Evolutionary conservation across 805 yeast species (phyloP).

Genomic region (Cyberlindnera sargentensis): DNA sequence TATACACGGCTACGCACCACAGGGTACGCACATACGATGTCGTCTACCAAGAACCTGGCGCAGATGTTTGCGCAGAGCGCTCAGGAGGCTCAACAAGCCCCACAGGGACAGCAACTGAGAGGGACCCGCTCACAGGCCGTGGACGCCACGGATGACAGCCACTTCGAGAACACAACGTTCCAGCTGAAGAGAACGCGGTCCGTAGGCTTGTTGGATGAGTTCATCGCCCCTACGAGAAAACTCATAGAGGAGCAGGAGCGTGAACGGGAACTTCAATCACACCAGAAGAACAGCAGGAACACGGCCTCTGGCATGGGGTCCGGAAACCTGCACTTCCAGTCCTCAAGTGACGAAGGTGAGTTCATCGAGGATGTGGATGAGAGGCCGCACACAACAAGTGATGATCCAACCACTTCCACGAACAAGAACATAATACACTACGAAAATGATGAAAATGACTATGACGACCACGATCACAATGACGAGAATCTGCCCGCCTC

Average conservation of each 20-base stretch:
- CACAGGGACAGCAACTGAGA: conserved; percentile 4
- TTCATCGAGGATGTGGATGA: background rate
- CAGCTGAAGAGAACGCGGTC: conserved; percentile 77
- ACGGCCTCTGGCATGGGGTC: too few relatives aligned
- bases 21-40: conserved; percentile 1
- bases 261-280: background rate
- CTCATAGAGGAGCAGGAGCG: conserved; percentile 26
- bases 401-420: background rate
- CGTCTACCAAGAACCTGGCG: conserved; percentile 17
- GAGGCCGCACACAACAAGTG: conserved; percentile 1
- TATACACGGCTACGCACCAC: background rate
- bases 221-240: conserved; percentile 41
- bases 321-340: background rate
- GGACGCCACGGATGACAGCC: conserved; percentile 64
- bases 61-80: conserved; percentile 15
- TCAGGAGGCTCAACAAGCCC: background rate
- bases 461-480: conserved; percentile 14
- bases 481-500: conserved; percentile 39
- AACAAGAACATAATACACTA: conserved; percentile 13
- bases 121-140: conserved; percentile 33
- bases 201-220: conserved; percentile 72
- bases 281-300: background rate
- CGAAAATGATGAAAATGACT: conserved; percentile 14
- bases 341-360: background rate
- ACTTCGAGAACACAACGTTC: conserved; percentile 64